Evolutionary conservation across 2,329 filamentous ascomycete genomes (phyloP), one percentile per base, ranked within the genome.

Genomic region (Penicillium vulpinum): DNA sequence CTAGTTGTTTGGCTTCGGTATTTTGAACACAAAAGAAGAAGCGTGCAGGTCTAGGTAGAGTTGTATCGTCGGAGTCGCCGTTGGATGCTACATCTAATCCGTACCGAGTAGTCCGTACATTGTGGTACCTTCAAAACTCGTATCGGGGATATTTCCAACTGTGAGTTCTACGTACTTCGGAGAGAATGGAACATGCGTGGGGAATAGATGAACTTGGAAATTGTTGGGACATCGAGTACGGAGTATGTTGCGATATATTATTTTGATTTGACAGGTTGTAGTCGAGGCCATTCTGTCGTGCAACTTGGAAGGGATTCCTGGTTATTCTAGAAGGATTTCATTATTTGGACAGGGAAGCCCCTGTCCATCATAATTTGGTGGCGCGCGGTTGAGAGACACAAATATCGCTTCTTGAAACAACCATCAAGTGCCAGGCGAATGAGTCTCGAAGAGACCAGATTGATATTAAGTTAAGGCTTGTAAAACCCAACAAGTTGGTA

Each of bases 381-480:
- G 33, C 39, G 47, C 33, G 31, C 26, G 39, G 39, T 56, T 45
- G 47, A 45, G 40, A 15, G 21, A 38, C 26, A 45, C 40, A 39
- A 46, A 16, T 10, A 46, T 44, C 31, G 53, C 39, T 46, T 56
- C 40, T 40, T 56, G 47, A 51, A 56, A 46, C 40, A 33, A n/a
- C 18, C 22, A 15, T 39, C 4, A 5, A 22, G n/a, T 10, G 4
- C 26, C 41, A 6, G 28, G 6, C 7, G 8, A 33, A 24, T 16
- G 8, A 6, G 15, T 3, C 8, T 9, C 10, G 10, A 43, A n/a
- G 9, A 1, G 15, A 35, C 18, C 3, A 22, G 21, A 24, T 21
- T 15, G 26, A 47, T 24, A n/a, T 28, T 22, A 24, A 26, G 18
- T 39, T 18, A 18, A n/a, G 24, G 11, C n/a, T 29, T 15, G 18